Evolutionary conservation across 257 asterid genomes (phyloP).

Genomic region (Nicotiana otophora): DNA sequence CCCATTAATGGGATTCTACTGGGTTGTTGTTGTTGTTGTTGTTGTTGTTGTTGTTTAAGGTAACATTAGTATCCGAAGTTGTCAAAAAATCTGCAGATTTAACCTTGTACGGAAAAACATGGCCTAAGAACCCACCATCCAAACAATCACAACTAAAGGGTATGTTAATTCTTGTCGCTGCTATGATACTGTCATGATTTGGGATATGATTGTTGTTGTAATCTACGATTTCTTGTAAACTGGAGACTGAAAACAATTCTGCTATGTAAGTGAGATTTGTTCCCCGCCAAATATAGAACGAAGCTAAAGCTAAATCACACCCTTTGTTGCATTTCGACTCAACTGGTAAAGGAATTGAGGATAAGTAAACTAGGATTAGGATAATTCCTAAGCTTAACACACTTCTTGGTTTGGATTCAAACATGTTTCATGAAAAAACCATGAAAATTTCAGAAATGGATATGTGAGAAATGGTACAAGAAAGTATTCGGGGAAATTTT

Average conservation of each 20-base stretch:
- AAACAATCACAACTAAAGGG: constrained; percentile 74
- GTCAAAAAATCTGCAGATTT: constrained; percentile 49
- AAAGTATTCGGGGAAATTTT: neutral
- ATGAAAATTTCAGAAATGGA: neutral
- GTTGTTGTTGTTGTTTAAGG: too few species aligned
- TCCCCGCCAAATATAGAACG: constrained; percentile 35
- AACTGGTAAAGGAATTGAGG: constrained; percentile 17
- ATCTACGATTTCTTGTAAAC: constrained; percentile 13
- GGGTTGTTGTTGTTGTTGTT: too few species aligned
- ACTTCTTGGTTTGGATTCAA: neutral
- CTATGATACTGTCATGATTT: constrained; percentile 42
- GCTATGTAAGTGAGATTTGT: constrained; percentile 33
- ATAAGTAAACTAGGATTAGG: neutral
- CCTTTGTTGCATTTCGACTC: constrained; percentile 46
- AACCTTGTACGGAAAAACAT: constrained; percentile 34
- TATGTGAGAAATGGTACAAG: too few species aligned
- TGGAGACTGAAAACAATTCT: constrained; percentile 6
- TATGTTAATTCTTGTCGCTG: constrained; percentile 36
- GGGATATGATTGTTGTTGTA: constrained; percentile 37
- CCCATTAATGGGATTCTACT: too few species aligned
- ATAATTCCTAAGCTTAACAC: neutral
- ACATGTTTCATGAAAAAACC: constrained; percentile 10
- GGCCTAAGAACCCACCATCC: constrained; percentile 42
- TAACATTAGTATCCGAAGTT: constrained; percentile 23
- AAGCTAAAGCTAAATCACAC: constrained; percentile 67